phyloP scores from a whole-genome alignment of 345 rosid genomes.

The Syzygium oleosum region DNA sequence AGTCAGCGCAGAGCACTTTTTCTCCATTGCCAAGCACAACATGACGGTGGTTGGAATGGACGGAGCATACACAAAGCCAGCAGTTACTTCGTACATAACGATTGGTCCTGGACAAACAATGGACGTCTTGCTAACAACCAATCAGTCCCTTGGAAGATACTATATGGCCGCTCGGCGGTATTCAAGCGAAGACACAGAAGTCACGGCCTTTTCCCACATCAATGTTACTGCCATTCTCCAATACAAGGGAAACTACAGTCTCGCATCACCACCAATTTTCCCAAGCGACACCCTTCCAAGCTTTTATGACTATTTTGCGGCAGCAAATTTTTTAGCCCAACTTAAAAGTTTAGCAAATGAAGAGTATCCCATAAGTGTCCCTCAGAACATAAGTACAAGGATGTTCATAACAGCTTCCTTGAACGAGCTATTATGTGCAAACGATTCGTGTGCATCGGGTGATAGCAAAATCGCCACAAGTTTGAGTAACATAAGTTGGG shows the following conservation, averaged over 20 bases:
- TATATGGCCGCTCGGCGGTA: constrained; percentile 6
- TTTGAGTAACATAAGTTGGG: constrained; percentile 10
- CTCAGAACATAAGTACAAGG: constrained; percentile 5
- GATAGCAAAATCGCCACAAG: constrained; percentile 3
- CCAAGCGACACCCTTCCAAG: constrained; percentile 4
- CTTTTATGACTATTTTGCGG: not conserved
- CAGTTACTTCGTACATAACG: constrained; percentile 1
- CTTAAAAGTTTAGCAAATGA: constrained; percentile 8
- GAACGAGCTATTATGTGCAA: not conserved
- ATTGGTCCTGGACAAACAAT: constrained; percentile 27
- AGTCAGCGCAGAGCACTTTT: constrained; percentile 18
- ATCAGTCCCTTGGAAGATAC: constrained; percentile 7
- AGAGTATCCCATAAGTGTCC: constrained; percentile 5
- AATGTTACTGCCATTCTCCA: constrained; percentile 7
- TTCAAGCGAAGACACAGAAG: not conserved
- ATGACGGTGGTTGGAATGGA: constrained; percentile 19
- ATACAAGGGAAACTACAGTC: constrained; percentile 3
- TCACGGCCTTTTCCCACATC: not conserved
- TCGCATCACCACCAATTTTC: not conserved
- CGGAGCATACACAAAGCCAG: constrained; percentile 18
- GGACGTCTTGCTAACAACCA: constrained; percentile 15
- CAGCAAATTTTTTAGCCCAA: not conserved
- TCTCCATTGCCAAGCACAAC: constrained; percentile 23
- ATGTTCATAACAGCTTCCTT: constrained; percentile 8
- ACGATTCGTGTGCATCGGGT: not conserved